phyloP scores from a whole-genome alignment of 148 eudicot species.

The Linanthus parryae region DNA sequence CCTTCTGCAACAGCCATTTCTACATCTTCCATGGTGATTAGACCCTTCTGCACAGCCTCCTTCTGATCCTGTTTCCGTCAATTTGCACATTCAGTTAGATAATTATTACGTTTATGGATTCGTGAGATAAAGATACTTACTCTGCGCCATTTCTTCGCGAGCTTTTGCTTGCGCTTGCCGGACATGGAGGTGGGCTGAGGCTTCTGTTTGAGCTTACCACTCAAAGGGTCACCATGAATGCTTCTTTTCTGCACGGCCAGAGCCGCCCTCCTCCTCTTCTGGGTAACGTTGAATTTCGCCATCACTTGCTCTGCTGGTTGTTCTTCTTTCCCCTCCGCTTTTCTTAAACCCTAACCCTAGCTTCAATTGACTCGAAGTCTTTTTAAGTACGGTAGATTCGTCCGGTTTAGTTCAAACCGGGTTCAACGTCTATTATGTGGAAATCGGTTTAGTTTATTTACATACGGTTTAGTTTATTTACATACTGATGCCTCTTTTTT shows the following conservation, averaged over 20 bases:
- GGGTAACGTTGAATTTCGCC: conserved; percentile 78
- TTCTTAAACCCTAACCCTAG: too few relatives aligned
- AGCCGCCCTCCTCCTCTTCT: conserved; percentile 64
- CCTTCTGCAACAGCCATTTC: conserved; percentile 80
- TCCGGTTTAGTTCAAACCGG: too few relatives aligned
- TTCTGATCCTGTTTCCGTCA: conserved; percentile 59
- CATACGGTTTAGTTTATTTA: too few relatives aligned
- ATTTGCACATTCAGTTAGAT: neutral
- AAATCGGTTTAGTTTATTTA: too few relatives aligned
- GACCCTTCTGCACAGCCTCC: conserved; percentile 69
- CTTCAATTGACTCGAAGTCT: too few relatives aligned
- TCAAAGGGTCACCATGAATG: conserved; percentile 54
- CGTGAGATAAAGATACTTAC: conserved; percentile 18
- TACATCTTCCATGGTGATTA: conserved; percentile 66
- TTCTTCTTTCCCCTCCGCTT: too few relatives aligned
- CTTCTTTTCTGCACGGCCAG: conserved; percentile 47
- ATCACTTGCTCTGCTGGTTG: too few relatives aligned
- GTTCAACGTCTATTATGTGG: too few relatives aligned
- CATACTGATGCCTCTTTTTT: too few relatives aligned
- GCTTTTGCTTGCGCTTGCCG: conserved; percentile 91
- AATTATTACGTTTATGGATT: neutral
- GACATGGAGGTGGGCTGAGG: conserved; percentile 50
- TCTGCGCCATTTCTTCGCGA: conserved; percentile 88
- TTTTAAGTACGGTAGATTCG: too few relatives aligned
- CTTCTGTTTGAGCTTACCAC: conserved; percentile 52